These are phyloP conservation scores for Phallus indusiatus DNA, from an alignment of 768 basidiomycete species.

Conservation along the genomic window DNA sequence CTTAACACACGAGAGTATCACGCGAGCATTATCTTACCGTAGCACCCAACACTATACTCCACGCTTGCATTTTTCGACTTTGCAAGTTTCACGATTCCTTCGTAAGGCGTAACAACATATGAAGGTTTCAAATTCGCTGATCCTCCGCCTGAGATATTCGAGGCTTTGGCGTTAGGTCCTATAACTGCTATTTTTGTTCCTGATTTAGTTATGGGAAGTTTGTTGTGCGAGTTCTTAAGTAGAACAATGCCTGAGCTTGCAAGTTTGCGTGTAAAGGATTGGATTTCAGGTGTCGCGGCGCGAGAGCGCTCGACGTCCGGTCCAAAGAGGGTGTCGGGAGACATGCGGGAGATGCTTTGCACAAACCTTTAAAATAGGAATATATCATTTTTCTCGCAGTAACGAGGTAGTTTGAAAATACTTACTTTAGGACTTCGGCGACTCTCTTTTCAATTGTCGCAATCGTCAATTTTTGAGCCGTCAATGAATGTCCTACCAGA, in stretches of 20 bases:
- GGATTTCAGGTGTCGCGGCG: conserved; percentile 13
- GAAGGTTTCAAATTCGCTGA: conserved; percentile 56
- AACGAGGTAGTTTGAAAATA: neutral
- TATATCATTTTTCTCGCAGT: neutral
- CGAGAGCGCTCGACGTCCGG: conserved; percentile 52
- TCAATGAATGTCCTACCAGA: conserved; percentile 48
- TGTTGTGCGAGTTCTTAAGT: conserved; percentile 52
- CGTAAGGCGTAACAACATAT: conserved; percentile 55
- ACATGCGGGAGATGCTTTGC: conserved; percentile 52
- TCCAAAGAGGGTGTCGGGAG: conserved; percentile 62
- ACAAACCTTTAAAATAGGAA: conserved; percentile 33
- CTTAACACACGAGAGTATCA: neutral
- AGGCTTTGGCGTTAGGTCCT: conserved; percentile 61
- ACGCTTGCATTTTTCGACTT: conserved; percentile 43
- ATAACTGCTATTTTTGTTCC: conserved; percentile 53
- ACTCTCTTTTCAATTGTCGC: conserved; percentile 60
- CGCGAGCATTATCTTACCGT: conserved; percentile 26
- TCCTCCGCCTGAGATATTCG: conserved; percentile 59
- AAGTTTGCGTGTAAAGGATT: conserved; percentile 49
- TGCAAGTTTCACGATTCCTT: conserved; percentile 21
- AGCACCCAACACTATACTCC: conserved; percentile 55
- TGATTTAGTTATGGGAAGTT: conserved; percentile 39
- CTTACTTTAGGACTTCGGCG: conserved; percentile 45
- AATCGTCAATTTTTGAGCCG: conserved; percentile 53
- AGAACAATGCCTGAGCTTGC: conserved; percentile 66